Evolutionary conservation across 768 basidiomycete species (phyloP), one percentile per base, ranked within the genome.

Genomic region (Goffeauzyma gilvescens): DNA sequence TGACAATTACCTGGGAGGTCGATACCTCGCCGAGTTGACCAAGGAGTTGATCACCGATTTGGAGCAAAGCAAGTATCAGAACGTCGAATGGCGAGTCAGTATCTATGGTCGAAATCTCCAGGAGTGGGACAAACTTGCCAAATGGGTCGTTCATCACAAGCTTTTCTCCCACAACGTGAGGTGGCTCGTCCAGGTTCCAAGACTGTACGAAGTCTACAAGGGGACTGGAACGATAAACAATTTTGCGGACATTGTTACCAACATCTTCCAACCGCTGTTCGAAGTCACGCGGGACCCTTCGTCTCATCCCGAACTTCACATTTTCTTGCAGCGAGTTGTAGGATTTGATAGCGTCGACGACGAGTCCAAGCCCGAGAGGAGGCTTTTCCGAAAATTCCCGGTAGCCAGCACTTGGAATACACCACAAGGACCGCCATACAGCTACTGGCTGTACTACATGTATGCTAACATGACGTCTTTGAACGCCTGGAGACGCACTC

Each of bases 321-420:
- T 90, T 26, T 89, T 98, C 68, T 67, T 98, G 25, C 87, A 93
- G 63, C 78, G 93, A 5, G 87, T 96, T 5, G 65, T 96, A 39
- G 93, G 93, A 5, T 93, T 98, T 57, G 93, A 96, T 55, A 87
- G 80, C n/a, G 93, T 98, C 17, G 93, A 98, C 53, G 93, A 98
- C 54, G 93, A 98, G 65, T 87, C 83, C 2, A 96, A 95, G 66
- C 69, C 75, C 0, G 93, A 98, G 63, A 69, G 86, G 42, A 70
- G 93, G 21, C 76, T 93, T 33, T 81, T 93, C 58, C 80, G 78
- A 55, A 96, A 93, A 60, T 93, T 82, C 67, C 89, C 89, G 0
- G 84, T 80, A 50, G 89, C 93, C 2, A 71, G 74, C 30, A 67
- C 84, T 30, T 98, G 93, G 93, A 73, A 87, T 61, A 76, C 81